These are phyloP conservation scores for Wickerhamomyces ciferrii DNA, from an alignment of 805 yeast genomes.

Conservation along the genomic window DNA sequence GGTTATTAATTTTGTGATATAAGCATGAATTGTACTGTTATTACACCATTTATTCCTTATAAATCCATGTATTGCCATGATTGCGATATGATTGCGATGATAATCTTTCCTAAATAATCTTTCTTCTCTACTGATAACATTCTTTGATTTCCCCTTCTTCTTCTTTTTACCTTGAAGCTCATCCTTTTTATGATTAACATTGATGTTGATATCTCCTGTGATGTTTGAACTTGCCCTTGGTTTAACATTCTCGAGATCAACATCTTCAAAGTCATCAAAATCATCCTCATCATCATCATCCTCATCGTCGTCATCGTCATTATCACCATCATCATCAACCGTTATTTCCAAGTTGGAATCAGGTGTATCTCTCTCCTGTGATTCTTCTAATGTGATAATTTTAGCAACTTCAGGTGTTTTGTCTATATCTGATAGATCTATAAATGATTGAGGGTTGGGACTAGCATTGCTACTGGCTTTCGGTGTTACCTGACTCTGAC, in stretches of 20 bases:
- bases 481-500: too few species aligned
- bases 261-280: constrained; percentile 20
- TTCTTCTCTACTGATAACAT: constrained; percentile 49
- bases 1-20: constrained; percentile 44
- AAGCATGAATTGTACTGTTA: constrained; percentile 33
- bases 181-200: constrained; percentile 1
- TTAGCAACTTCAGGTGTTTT: neutral
- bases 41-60: constrained; percentile 74
- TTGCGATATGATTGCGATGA: constrained; percentile 55
- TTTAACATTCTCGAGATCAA: constrained; percentile 15
- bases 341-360: constrained; percentile 5
- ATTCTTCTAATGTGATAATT: neutral
- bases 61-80: constrained; percentile 62
- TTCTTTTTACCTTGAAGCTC: constrained; percentile 12
- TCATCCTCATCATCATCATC: constrained; percentile 26
- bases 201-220: constrained; percentile 7
- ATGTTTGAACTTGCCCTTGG: constrained; percentile 14
- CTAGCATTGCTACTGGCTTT: neutral
- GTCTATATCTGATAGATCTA: neutral
- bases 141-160: constrained; percentile 17
- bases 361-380: neutral
- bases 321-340: constrained; percentile 1
- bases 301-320: constrained; percentile 33
- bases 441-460: neutral
- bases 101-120: constrained; percentile 41